A percentile compares a stretch with the other conserved stretches of the same genome.
Conservation (phyloP, 2,329 filamentous ascomycete genomes). For the Xylariales sp. region DNA sequence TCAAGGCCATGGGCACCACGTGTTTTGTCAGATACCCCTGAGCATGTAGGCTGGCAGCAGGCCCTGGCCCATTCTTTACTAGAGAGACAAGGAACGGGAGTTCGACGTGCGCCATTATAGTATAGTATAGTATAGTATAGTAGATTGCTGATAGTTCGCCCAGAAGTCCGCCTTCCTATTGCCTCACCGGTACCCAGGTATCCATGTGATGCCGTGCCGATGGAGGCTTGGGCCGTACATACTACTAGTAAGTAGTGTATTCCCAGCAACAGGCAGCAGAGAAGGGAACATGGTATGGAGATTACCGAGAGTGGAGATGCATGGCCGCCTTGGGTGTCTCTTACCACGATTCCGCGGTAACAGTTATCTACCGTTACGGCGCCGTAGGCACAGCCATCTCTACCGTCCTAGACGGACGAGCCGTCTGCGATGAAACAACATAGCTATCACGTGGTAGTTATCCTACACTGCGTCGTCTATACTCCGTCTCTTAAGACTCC, state of each 20-base stretch:
- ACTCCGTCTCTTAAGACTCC: neutral
- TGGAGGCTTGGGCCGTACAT: neutral
- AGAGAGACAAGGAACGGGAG: neutral
- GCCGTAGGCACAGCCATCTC: neutral
- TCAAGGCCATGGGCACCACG: slow-evolving; percentile 21
- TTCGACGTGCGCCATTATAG: neutral
- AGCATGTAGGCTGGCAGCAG: slow-evolving; percentile 8
- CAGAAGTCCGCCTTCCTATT: neutral
- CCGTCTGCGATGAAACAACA: neutral
- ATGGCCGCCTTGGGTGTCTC: neutral
- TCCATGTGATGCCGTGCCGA: slow-evolving; percentile 1
- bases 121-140: neutral
- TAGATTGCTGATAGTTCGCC: neutral
- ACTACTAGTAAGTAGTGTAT: neutral
- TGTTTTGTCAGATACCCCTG: slow-evolving; percentile 10
- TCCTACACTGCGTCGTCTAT: neutral
- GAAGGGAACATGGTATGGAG: neutral
- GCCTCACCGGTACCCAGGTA: neutral
- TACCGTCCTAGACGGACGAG: neutral
- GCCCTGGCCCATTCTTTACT: neutral
- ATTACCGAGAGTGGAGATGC: neutral
- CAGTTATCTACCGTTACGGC: neutral
- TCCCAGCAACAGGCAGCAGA: neutral
- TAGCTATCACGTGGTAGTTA: neutral
- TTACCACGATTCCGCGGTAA: slow-evolving; percentile 13